phyloP scores from a whole-genome alignment of 202 grass and related monocot species.

The Carex arenaria region DNA sequence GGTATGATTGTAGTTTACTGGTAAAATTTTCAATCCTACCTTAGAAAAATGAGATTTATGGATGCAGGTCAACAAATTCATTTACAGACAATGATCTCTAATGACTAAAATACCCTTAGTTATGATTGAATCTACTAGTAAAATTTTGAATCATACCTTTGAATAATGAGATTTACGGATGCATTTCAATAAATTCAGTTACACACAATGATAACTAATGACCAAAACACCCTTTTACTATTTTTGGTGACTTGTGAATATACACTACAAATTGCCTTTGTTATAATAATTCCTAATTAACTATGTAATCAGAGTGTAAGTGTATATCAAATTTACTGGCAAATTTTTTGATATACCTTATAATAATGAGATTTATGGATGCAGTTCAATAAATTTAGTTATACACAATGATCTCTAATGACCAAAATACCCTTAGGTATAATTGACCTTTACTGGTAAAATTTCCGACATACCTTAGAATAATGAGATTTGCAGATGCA shows the following conservation, averaged over 20 bases:
- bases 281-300: no score
- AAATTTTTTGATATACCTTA: neutral
- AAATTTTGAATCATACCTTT: neutral
- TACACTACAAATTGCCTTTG: no score
- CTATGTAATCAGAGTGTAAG: conserved; percentile 95
- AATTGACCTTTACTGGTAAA: no score
- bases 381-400: no score
- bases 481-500: no score
- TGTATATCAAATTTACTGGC: conserved; percentile 19
- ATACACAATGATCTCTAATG: neutral
- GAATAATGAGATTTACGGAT: neutral
- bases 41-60: neutral
- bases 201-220: neutral
- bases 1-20: no score
- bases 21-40: neutral
- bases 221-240: neutral
- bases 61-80: neutral
- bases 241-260: no score
- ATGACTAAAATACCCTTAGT: neutral
- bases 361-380: neutral
- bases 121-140: no score
- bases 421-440: neutral
- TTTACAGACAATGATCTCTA: neutral
- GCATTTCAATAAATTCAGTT: neutral
- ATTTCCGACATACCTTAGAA: no score